Conservation (phyloP, 192 early-diverging fungal species). For the Neocallimastix lanati region DNA sequence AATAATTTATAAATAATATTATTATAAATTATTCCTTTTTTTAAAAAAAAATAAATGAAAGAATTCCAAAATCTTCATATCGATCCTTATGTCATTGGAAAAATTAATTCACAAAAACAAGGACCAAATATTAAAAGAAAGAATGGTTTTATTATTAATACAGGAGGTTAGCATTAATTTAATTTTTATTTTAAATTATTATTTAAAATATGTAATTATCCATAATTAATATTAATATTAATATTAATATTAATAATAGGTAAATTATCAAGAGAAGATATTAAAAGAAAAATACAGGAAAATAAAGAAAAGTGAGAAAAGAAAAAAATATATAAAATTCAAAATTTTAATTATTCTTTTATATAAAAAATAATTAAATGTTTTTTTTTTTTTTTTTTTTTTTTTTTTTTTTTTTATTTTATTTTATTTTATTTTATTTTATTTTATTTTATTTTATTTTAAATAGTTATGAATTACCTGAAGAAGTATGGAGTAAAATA, state of each 20-base stretch:
- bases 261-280: slow-evolving; percentile 55
- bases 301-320: slow-evolving; percentile 57
- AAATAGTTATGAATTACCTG: slow-evolving; percentile 44
- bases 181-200: no score
- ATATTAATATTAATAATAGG: no score
- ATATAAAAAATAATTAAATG: background rate
- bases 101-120: slow-evolving; percentile 62
- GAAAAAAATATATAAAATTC: background rate
- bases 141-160: slow-evolving; percentile 88
- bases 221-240: no score
- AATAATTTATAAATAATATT: no score
- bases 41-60: no score
- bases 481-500: slow-evolving; percentile 49
- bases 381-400: no score
- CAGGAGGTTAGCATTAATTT: no score
- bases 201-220: no score
- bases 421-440: no score
- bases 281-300: slow-evolving; percentile 40
- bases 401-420: no score
- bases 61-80: slow-evolving; percentile 89
- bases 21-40: no score
- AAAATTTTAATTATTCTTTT: background rate
- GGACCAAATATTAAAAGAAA: slow-evolving; percentile 74
- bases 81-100: slow-evolving; percentile 69
- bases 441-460: no score